Evolutionary conservation across 257 asterid species (phyloP), one percentile per base, ranked within the genome.

Genomic region (Ballota nigra): DNA sequence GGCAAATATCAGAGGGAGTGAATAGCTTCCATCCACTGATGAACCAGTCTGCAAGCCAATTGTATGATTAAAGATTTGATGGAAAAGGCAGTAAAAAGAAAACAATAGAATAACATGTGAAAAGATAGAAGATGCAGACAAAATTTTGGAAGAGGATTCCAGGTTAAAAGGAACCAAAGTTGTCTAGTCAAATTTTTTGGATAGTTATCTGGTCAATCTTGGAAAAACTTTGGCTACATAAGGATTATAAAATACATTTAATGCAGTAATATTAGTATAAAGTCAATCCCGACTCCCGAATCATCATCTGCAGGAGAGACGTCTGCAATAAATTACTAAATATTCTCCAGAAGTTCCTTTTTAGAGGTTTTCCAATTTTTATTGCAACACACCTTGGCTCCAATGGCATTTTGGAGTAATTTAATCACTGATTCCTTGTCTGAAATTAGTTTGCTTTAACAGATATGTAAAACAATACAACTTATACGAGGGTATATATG

Each of bases 11-110:
- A 95, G 75, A 52, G 99, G 98, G 70, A 80, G 31, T 19, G 97
- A 95, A 83, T 85, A 87, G 82, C 91, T 88, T 69, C 90, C 99
- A 76, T 94, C 96, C 79, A 91, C 92, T 11, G 97, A 89, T 59
- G 96, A 91, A 66, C 86, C 96, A 69, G 85, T 82, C 98, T 94
- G 89, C 86, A 80, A 61, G 75, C 57, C 75, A 74, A 87, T 73
- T 49, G 45, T 36, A 78, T 16, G 26, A 33, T 58, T 63, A 47
- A 70, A 40, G 45, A 22, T 79, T 68, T 38, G 29, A 63, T 64
- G 70, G 78, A 72, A 80, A 24, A 71, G 63, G 40, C 33, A 59
- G 66, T 64, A 53, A 9, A 40, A 22, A 41, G 61, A 57, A 33
- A 53, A 40, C 22, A n/a, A 45, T 9, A 63, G 31, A 61, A 61